phyloP scores from a whole-genome alignment of 768 basidiomycete species.

The Mrakia gelida region DNA sequence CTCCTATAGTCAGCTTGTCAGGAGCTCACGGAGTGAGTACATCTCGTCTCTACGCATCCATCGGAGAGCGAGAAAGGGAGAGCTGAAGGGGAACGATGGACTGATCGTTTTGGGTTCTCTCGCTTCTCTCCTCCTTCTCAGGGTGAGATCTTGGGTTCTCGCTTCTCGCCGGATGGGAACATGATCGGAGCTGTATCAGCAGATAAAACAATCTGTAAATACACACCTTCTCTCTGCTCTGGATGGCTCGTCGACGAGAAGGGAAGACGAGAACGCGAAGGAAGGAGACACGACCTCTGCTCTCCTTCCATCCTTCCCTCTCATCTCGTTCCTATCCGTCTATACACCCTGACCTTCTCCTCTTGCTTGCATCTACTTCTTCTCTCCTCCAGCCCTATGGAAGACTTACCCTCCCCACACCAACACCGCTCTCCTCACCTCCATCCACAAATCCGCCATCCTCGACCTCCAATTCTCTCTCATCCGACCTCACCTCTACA shows the following conservation, averaged over 20 bases:
- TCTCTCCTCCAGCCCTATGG: slow-evolving; percentile 65
- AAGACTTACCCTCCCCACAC: slow-evolving; percentile 84
- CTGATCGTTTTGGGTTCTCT: background rate
- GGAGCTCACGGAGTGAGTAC: slow-evolving; percentile 76
- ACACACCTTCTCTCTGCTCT: background rate
- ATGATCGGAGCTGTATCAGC: slow-evolving; percentile 88
- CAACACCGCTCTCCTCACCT: slow-evolving; percentile 82
- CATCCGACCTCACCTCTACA: slow-evolving; percentile 53
- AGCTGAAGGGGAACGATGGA: too few relatives aligned
- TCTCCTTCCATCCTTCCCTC: background rate
- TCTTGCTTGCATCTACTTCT: background rate
- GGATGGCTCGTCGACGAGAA: background rate
- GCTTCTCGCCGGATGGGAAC: slow-evolving; percentile 90
- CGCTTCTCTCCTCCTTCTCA: slow-evolving; percentile 38
- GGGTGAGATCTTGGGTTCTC: slow-evolving; percentile 84
- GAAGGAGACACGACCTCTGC: background rate
- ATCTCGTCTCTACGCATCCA: background rate
- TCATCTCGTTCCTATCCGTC: background rate
- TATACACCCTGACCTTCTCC: background rate
- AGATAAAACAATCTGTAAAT: slow-evolving; percentile 84
- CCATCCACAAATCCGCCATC: slow-evolving; percentile 82
- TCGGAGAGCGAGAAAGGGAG: too few relatives aligned
- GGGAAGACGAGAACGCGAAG: slow-evolving; percentile 8
- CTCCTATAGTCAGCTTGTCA: slow-evolving; percentile 85
- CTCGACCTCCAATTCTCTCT: slow-evolving; percentile 71